phyloP scores from a whole-genome alignment of 148 eudicot genomes.

The Salicornia ramosissima region DNA sequence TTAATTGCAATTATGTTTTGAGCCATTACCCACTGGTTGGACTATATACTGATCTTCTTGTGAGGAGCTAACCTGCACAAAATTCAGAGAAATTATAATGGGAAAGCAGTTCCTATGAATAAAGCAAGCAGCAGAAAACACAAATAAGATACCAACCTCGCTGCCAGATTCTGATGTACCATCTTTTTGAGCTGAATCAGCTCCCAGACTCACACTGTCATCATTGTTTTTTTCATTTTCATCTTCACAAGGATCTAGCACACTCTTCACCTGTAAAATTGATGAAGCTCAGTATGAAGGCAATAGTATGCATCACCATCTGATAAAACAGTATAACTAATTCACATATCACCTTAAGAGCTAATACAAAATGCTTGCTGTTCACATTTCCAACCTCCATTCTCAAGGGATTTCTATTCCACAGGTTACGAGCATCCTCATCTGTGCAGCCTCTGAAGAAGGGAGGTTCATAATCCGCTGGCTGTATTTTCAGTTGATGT shows the following conservation, averaged over 20 bases:
- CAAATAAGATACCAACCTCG: slow-evolving; percentile 37
- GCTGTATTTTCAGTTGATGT: slow-evolving; percentile 41
- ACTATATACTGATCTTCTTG: slow-evolving; percentile 54
- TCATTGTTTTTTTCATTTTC: slow-evolving; percentile 62
- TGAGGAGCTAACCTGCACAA: slow-evolving; percentile 47
- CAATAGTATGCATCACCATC: neutral
- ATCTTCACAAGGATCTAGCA: slow-evolving; percentile 93
- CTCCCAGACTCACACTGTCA: slow-evolving; percentile 72
- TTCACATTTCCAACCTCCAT: slow-evolving; percentile 92
- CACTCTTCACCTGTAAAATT: slow-evolving; percentile 68
- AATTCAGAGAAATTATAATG: neutral
- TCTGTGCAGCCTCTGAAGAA: slow-evolving; percentile 81
- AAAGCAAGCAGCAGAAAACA: neutral
- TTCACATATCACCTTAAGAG: slow-evolving; percentile 56
- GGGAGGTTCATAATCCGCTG: slow-evolving; percentile 88
- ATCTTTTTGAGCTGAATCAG: slow-evolving; percentile 57
- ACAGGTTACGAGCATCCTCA: slow-evolving; percentile 61
- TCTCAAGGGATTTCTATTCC: slow-evolving; percentile 68
- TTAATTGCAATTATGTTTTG: neutral
- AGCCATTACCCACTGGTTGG: slow-evolving; percentile 53
- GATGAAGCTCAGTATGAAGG: neutral
- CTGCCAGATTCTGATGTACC: slow-evolving; percentile 58
- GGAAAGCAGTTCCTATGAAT: neutral
- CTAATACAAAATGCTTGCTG: slow-evolving; percentile 75
- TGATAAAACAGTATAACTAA: neutral